Evolutionary conservation across 1,284 basidiomycete genomes (phyloP), one percentile per base, ranked within the genome.

Genomic region (Erythrobasidium hasegawianum): DNA sequence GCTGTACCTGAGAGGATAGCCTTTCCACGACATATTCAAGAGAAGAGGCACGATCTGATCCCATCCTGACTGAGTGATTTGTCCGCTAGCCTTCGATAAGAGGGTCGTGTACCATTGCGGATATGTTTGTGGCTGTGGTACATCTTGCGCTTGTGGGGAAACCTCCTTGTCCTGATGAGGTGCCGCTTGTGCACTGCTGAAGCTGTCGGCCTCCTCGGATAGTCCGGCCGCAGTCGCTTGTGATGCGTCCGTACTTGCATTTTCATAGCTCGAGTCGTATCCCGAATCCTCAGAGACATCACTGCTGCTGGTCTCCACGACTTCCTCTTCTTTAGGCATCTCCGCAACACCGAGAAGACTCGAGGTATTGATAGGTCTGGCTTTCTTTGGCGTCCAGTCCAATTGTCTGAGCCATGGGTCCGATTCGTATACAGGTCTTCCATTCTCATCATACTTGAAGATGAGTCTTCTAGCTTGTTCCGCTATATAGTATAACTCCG

Each of bases 331-430:
- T n/a, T 57, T 26, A 26, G 26, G 20, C 8, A 29, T 22, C 50
- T 53, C 26, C 50, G 26, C 14, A 24, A 24, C 14, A 4, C 43
- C n/a, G 5, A 47, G 14, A 5, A 27, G 33, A 13, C 27, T 47
- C 24, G 22, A 38, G 45, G 50, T 61, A 2, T 68, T 60, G 16
- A 70, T 24, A 39, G 72, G 41, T 45, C 72, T 60, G 29, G 73
- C 73, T 53, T 66, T 81, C 77, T 97, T 97, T 0, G 90, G 90
- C 1, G 88, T 86, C 95, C 95, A 98, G 76, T 99, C 94, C 59
- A 98, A 80, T 76, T 99, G 96, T 55, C 82, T 83, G 16, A 92
- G 79, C 94, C 94, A 98, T 1, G 86, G 83, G 76, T 95, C 89
- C 1, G 84, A 81, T 70, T 84, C 84, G 86, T 88, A 90, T 55